Conservation (phyloP, 192 early-diverging fungal genomes). For the Coemansia biformis region DNA sequence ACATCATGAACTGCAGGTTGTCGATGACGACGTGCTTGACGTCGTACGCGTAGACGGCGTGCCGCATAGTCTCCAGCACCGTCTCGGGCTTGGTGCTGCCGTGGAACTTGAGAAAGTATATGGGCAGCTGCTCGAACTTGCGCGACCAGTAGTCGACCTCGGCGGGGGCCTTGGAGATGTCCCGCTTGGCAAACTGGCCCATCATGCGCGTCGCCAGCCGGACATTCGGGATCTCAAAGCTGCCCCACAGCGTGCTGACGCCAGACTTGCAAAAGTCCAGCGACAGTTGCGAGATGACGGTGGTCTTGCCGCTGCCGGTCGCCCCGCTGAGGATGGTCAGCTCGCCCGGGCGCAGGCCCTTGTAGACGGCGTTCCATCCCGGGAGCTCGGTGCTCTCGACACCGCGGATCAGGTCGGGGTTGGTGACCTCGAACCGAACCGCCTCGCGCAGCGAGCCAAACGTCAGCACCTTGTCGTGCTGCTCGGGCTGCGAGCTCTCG, state of each 20-base stretch:
- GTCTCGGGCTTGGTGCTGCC: conserved; percentile 62
- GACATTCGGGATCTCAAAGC: conserved; percentile 70
- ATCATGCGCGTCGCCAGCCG: conserved; percentile 65
- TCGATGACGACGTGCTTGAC: conserved; percentile 68
- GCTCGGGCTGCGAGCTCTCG: conserved; percentile 43
- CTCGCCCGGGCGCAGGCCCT: conserved; percentile 67
- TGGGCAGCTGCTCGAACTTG: conserved; percentile 63
- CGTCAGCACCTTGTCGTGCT: conserved; percentile 63
- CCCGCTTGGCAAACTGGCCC: conserved; percentile 57
- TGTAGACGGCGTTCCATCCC: conserved; percentile 56
- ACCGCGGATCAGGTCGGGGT: conserved; percentile 61
- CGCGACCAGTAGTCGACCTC: conserved; percentile 58
- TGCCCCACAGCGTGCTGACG: conserved; percentile 69
- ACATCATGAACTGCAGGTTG: conserved; percentile 74
- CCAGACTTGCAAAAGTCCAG: conserved; percentile 64
- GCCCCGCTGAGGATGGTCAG: conserved; percentile 64
- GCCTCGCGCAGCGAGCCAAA: conserved; percentile 59
- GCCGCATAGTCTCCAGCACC: conserved; percentile 61
- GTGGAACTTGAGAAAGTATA: conserved; percentile 71
- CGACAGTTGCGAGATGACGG: conserved; percentile 64
- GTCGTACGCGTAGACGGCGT: conserved; percentile 64
- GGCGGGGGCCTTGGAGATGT: conserved; percentile 45
- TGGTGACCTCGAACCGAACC: conserved; percentile 57
- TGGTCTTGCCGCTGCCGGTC: conserved; percentile 69
- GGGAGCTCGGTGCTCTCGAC: conserved; percentile 60